Conservation (phyloP, 2,329 filamentous ascomycete species). For the Colletotrichum euphorbiae region DNA sequence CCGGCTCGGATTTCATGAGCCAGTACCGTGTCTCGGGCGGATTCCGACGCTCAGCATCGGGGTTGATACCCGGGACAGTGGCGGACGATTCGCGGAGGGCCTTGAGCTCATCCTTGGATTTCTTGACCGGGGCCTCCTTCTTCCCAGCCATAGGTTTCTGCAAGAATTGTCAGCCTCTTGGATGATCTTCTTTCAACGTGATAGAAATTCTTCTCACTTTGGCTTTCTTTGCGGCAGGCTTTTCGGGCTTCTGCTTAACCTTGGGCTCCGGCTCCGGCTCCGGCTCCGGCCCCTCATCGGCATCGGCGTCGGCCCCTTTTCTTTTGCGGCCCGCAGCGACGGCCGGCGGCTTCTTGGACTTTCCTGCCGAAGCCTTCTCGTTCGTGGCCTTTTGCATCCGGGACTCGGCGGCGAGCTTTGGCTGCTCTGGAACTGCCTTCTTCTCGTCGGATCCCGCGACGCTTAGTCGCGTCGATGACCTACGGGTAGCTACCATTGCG, state of each 20-base stretch:
- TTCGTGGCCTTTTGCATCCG: accelerated
- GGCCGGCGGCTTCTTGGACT: neutral
- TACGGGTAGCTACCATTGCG: conserved; percentile 28
- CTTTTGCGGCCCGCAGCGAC: neutral
- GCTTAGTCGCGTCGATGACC: conserved; percentile 33
- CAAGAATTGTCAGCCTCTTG: accelerated
- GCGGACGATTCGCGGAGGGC: conserved; percentile 22
- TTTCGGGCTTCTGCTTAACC: neutral
- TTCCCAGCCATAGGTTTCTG: conserved; percentile 23
- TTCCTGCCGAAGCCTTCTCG: neutral
- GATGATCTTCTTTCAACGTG: no score
- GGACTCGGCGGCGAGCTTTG: neutral
- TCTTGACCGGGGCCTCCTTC: conserved; percentile 19
- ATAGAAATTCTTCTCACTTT: conserved; percentile 1
- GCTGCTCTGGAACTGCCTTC: neutral
- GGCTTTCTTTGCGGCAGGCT: conserved; percentile 30
- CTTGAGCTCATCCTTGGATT: conserved; percentile 36
- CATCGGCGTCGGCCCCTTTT: conserved; percentile 10
- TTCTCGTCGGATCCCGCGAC: neutral
- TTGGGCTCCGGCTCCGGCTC: neutral
- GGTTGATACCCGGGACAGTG: conserved; percentile 51
- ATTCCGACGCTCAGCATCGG: conserved; percentile 47
- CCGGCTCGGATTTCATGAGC: conserved; percentile 90
- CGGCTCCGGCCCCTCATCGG: neutral
- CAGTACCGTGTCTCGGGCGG: conserved; percentile 69